Evolutionary conservation across 441 rosid species (phyloP).

Genomic region (Adansonia madagascariensis): DNA sequence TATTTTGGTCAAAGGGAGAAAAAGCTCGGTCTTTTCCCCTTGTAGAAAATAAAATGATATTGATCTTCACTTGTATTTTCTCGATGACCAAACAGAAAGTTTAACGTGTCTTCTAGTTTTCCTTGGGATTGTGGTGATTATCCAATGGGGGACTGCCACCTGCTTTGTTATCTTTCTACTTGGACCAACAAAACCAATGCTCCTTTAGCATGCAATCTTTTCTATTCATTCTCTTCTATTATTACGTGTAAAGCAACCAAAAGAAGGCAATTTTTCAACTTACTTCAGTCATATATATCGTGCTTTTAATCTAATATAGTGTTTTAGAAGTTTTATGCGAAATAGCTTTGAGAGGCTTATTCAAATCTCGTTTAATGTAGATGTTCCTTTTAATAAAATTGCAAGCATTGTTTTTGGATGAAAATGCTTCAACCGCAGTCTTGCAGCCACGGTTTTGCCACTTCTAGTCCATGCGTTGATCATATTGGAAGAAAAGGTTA

Average conservation of each 20-base stretch:
- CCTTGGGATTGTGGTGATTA: slow-evolving; percentile 6
- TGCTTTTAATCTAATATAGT: background rate
- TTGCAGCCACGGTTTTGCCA: slow-evolving; percentile 15
- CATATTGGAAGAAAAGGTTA: slow-evolving; percentile 28
- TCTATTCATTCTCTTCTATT: background rate
- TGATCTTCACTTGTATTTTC: background rate
- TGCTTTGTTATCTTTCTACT: slow-evolving; percentile 4
- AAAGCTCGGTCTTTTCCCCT: background rate
- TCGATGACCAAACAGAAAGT: slow-evolving; percentile 2
- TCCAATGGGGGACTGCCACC: background rate
- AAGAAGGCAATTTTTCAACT: background rate
- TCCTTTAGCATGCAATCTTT: too few relatives aligned
- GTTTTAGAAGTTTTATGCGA: background rate
- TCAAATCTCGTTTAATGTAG: slow-evolving; percentile 26
- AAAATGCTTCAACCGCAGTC: slow-evolving; percentile 11
- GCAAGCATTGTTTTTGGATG: slow-evolving; percentile 10
- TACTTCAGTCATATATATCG: background rate
- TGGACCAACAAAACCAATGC: background rate
- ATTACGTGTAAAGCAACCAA: background rate
- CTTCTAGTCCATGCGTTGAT: slow-evolving; percentile 13
- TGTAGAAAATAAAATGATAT: background rate
- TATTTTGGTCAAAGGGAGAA: slow-evolving; percentile 4
- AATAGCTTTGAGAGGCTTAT: slow-evolving; percentile 1
- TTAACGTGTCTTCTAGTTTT: background rate
- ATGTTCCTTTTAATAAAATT: slow-evolving; percentile 20